Evolutionary conservation across 2,329 filamentous ascomycete species (phyloP).

Genomic region (Pseudogymnoascus sp.): DNA sequence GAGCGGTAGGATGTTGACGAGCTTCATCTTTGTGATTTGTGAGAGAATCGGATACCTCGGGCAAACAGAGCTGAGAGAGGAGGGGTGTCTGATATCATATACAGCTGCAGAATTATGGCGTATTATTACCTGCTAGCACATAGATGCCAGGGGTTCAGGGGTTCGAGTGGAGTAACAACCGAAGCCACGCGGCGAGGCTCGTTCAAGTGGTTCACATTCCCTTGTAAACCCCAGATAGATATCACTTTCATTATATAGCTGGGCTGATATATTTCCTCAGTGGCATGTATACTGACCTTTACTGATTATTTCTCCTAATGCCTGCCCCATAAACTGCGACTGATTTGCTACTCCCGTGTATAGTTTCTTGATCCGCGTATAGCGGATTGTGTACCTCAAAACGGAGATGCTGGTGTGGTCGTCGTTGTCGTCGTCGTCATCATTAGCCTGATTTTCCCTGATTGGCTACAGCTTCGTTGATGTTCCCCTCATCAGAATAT

Average conservation of each 20-base stretch:
- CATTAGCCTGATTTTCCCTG: neutral
- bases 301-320: neutral
- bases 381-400: neutral
- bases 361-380: neutral
- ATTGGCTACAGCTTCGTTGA: neutral
- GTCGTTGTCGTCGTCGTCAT: neutral
- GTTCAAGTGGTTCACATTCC: neutral
- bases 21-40: conserved; percentile 26
- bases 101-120: neutral
- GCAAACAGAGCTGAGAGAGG: neutral
- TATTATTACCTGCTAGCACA: neutral
- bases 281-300: neutral
- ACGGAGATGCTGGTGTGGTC: neutral
- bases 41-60: neutral
- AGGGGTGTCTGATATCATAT: conserved; percentile 9
- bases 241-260: neutral
- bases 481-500: neutral
- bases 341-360: neutral
- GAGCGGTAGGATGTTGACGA: conserved; percentile 39
- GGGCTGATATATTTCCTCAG: neutral
- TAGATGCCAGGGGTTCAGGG: neutral
- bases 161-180: neutral
- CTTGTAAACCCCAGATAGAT: neutral
- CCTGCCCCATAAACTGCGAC: neutral
- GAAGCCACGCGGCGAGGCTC: neutral